These are phyloP conservation scores for Moesziomyces globuligerus DNA, from an alignment of 1,284 basidiomycete genomes.

Conservation along the genomic window DNA sequence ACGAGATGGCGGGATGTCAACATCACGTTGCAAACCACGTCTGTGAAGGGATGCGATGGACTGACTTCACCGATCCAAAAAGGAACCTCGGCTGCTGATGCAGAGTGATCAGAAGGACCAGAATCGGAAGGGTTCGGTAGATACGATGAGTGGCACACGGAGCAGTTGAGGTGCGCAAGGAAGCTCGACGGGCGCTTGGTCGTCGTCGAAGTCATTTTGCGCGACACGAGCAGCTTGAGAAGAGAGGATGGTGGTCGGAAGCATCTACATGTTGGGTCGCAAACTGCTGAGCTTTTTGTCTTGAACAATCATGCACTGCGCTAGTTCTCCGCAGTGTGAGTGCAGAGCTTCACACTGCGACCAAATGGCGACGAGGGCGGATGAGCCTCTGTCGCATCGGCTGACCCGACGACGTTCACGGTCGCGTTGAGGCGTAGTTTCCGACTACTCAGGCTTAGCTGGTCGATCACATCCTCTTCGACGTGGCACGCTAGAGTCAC, in stretches of 20 bases:
- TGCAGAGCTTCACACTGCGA: no score
- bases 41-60: background rate
- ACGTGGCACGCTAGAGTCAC: no score
- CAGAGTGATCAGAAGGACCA: background rate
- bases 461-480: no score
- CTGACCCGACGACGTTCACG: no score
- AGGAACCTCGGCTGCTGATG: background rate
- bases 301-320: no score
- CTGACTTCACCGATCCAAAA: conserved; percentile 46
- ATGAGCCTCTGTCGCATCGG: no score
- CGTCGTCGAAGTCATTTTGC: conserved; percentile 8
- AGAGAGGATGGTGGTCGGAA: background rate
- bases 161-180: conserved; percentile 36
- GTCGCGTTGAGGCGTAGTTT: no score
- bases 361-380: background rate
- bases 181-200: conserved; percentile 7
- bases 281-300: no score
- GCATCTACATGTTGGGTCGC: background rate
- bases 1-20: background rate
- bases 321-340: no score
- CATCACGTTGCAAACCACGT: background rate
- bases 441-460: no score
- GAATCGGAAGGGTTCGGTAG: background rate
- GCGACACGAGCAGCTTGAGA: no score
- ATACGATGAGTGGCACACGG: conserved; percentile 21